Conservation (phyloP, 2,329 filamentous ascomycete genomes). For the Aspergillus bombycis region DNA sequence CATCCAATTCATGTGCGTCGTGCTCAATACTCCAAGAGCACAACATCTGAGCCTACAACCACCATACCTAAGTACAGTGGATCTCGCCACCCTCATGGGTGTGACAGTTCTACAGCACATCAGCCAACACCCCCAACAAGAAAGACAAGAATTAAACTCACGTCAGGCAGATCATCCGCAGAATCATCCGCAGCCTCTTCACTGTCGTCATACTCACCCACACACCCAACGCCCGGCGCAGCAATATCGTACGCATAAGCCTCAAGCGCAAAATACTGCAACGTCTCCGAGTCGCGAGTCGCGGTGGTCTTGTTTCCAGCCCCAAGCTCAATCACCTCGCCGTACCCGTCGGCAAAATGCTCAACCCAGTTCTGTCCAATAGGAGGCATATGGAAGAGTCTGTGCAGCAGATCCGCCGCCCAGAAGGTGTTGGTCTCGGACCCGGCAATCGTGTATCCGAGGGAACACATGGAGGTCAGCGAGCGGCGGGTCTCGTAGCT, state of each 20-base stretch:
- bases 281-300: slow-evolving; percentile 61
- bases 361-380: slow-evolving; percentile 64
- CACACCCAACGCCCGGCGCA: slow-evolving; percentile 64
- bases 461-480: slow-evolving; percentile 62
- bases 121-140: slow-evolving; percentile 9
- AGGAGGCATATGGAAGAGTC: slow-evolving; percentile 64
- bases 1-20: background rate
- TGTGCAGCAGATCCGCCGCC: slow-evolving; percentile 68
- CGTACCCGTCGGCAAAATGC: slow-evolving; percentile 65
- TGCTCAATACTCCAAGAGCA: background rate
- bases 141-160: slow-evolving; percentile 19
- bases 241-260: slow-evolving; percentile 68
- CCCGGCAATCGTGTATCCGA: slow-evolving; percentile 64
- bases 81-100: slow-evolving; percentile 45
- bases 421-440: slow-evolving; percentile 64
- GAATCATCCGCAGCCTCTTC: slow-evolving; percentile 2
- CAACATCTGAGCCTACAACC: no score
- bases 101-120: slow-evolving; percentile 40
- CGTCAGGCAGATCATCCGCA: slow-evolving; percentile 27
- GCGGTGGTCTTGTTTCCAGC: slow-evolving; percentile 52
- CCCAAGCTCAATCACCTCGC: slow-evolving; percentile 58
- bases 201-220: slow-evolving; percentile 42
- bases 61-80: slow-evolving; percentile 39
- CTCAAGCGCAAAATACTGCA: slow-evolving; percentile 70
- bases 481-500: slow-evolving; percentile 62